phyloP scores from a whole-genome alignment of 306 rosid species.

The Carpinus viminea region DNA sequence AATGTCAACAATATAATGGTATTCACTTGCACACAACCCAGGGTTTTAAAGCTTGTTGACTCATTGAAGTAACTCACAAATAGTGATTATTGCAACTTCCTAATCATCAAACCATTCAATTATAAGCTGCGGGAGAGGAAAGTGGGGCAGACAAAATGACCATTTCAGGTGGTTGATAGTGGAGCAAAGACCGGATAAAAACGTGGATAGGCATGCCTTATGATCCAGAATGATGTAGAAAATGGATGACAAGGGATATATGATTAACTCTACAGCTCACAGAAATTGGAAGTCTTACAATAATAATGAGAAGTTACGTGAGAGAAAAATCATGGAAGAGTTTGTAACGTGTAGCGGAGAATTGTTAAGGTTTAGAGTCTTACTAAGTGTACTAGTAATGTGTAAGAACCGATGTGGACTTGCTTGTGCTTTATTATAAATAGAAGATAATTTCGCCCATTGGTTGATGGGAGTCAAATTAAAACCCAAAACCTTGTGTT shows the following conservation, averaged over 20 bases:
- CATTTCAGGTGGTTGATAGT: neutral
- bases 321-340: too few species aligned
- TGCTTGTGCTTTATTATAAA: too few species aligned
- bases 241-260: neutral
- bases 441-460: too few species aligned
- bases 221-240: neutral
- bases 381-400: too few species aligned
- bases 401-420: too few species aligned
- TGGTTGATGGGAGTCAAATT: too few species aligned
- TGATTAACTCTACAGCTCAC: neutral
- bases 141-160: neutral
- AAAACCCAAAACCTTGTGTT: too few species aligned
- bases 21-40: too few species aligned
- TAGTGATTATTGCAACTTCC: neutral
- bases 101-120: neutral
- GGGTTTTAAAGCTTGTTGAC: neutral
- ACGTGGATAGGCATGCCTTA: neutral
- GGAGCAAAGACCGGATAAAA: neutral
- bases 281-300: neutral
- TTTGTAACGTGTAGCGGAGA: too few species aligned
- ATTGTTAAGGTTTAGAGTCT: neutral
- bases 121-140: neutral
- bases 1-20: too few species aligned
- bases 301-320: too few species aligned
- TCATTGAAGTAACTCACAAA: neutral